Base-by-base conservation (phyloP, 192 early-diverging fungal species). In the Backusella luteola region DNA sequence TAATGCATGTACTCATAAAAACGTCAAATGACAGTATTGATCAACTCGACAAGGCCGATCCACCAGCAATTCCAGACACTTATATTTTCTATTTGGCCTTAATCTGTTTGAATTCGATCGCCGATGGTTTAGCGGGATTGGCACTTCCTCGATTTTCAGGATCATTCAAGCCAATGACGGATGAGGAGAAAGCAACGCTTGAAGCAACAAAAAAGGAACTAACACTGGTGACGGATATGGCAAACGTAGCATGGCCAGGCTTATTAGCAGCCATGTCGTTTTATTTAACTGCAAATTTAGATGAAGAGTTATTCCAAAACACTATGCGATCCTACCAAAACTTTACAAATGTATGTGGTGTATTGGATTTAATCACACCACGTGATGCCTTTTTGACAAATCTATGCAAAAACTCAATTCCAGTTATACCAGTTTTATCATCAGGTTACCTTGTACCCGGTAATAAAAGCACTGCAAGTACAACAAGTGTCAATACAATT, bases 11-110 rank as follows among this genome's bases (percentile, higher is more conserved):
- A 49, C 46, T 49, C 46, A 49, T n/a, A n/a, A 49, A 4, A 49
- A n/a, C 6, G 6, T 49, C 46, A 21, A 49, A 49, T 49, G 46
- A 49, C 67, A 89, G 94, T 79, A 82, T 97, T 69, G 94, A 96
- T 83, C 95, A 96, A 81, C 87, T 99, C 35, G 98, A 99, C 79
- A 98, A 98, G 80, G 84, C 89, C 8, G 96, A 97, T 15, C 92
- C 96, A 23, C 98, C 98, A 4, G 67, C 80, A 0, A 89, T 97
- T 26, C 96, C 98, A 1, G 95, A 96, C 26, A 93, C 91, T 4
- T 99, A 99, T 76, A 76, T 96, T 44, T 91, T 93, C 52, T 92
- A 91, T 73, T 83, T 98, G 12, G 89, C 94, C 0, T 81, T 96
- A n/a, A 77, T 90, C 19, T 90, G 91, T 71, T 76, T 97, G 7